Percentiles rank a stretch among this genome's conserved stretches.
Evolutionary conservation across 768 basidiomycete species (phyloP).

Genomic region (Podaxis rugospora): DNA sequence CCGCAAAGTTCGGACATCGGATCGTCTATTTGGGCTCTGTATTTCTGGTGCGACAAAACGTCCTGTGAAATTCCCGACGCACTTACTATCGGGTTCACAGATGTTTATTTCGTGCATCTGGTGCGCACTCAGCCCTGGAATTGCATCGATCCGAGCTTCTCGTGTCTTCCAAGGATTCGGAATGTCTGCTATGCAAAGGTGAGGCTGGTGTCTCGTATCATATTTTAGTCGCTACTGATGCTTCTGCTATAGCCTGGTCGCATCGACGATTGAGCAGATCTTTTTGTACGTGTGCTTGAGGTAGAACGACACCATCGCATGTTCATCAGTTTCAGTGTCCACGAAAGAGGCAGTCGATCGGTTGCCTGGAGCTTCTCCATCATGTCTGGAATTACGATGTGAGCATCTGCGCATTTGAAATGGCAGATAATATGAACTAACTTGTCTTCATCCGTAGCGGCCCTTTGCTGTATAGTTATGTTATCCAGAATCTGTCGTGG

Average conservation of each 20-base stretch:
- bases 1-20: slow-evolving; percentile 41
- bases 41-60: slow-evolving; percentile 24
- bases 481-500: slow-evolving; percentile 39
- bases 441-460: slow-evolving; percentile 21
- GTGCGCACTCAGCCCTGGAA: slow-evolving; percentile 37
- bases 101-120: slow-evolving; percentile 43
- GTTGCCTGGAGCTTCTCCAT: slow-evolving; percentile 44
- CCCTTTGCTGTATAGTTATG: slow-evolving; percentile 41
- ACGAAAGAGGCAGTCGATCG: slow-evolving; percentile 37
- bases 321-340: slow-evolving; percentile 24
- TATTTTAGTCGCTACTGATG: neutral
- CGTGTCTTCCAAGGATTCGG: slow-evolving; percentile 43
- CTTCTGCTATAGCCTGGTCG: slow-evolving; percentile 28
- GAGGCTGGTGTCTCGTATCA: neutral
- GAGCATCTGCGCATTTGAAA: slow-evolving; percentile 10
- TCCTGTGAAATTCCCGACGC: neutral
- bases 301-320: neutral
- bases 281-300: slow-evolving; percentile 25
- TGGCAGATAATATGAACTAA: neutral
- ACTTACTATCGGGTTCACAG: slow-evolving; percentile 15
- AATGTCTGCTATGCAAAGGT: slow-evolving; percentile 41
- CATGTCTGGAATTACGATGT: slow-evolving; percentile 38
- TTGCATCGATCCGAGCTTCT: slow-evolving; percentile 36
- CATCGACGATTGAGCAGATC: slow-evolving; percentile 39
- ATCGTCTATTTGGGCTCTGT: slow-evolving; percentile 40